A percentile compares a stretch with the other conserved stretches of the same genome.
These are phyloP conservation scores for Aspergillus aculeatus DNA, from an alignment of 2,329 filamentous ascomycete species.

Conservation along the genomic window DNA sequence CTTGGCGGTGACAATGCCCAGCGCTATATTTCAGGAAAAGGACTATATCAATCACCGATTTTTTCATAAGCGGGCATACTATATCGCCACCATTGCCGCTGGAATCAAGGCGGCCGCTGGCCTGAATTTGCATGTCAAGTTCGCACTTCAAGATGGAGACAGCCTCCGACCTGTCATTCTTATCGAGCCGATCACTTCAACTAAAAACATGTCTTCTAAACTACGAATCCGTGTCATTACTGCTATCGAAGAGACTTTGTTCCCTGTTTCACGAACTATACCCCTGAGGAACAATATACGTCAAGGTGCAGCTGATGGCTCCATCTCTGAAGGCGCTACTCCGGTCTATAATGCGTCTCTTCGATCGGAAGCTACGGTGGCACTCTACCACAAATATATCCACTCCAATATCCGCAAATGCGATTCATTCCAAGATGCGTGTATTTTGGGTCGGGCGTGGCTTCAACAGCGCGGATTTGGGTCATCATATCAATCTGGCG, in stretches of 20 bases:
- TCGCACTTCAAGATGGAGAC: slow-evolving; percentile 70
- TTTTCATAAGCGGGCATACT: slow-evolving; percentile 92
- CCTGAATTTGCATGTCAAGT: slow-evolving; percentile 58
- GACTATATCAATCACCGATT: slow-evolving; percentile 91
- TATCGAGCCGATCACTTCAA: slow-evolving; percentile 37
- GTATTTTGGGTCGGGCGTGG: slow-evolving; percentile 83
- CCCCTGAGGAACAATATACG: slow-evolving; percentile 71
- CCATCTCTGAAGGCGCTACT: slow-evolving; percentile 56
- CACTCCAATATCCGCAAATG: slow-evolving; percentile 69
- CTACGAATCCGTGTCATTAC: slow-evolving; percentile 74
- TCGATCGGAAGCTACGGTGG: slow-evolving; percentile 71
- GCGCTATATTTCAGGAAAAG: slow-evolving; percentile 80
- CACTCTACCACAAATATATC: slow-evolving; percentile 72
- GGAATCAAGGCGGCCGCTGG: slow-evolving; percentile 61
- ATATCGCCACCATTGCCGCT: slow-evolving; percentile 76
- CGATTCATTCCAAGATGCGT: slow-evolving; percentile 75
- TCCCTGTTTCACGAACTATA: slow-evolving; percentile 68
- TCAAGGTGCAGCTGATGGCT: slow-evolving; percentile 44
- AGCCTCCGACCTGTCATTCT: slow-evolving; percentile 68
- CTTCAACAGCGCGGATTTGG: slow-evolving; percentile 81
- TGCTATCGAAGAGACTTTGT: slow-evolving; percentile 66
- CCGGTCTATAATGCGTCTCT: slow-evolving; percentile 88
- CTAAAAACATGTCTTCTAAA: slow-evolving; percentile 40
- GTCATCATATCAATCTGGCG: slow-evolving; percentile 68
- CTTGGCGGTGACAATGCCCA: slow-evolving; percentile 83